phyloP scores from a whole-genome alignment of 2,329 filamentous ascomycete species.

The Corynespora cassiicola region DNA sequence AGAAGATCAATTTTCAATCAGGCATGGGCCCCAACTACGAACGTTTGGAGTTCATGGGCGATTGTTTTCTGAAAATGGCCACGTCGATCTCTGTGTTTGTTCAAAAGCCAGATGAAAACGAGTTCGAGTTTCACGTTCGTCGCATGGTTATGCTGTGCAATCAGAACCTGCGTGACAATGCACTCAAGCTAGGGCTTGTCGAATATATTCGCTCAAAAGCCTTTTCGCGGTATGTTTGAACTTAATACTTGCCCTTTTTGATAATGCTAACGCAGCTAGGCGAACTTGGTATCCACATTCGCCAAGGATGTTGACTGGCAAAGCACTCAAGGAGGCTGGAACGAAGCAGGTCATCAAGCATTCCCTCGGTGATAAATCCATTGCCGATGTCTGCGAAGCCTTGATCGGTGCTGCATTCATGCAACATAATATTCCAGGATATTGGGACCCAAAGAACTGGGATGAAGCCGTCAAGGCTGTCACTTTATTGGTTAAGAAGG shows the following conservation, averaged over 20 bases:
- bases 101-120: constrained; percentile 75
- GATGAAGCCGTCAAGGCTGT: constrained; percentile 70
- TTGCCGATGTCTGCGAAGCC: constrained; percentile 94
- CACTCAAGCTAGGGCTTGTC: constrained; percentile 67
- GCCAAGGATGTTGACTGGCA: constrained; percentile 75
- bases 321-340: constrained; percentile 61
- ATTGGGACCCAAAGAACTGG: constrained; percentile 57
- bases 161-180: constrained; percentile 82
- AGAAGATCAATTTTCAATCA: constrained; percentile 75
- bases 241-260: neutral
- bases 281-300: constrained; percentile 89
- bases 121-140: constrained; percentile 87
- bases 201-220: constrained; percentile 82
- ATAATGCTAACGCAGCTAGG: constrained; percentile 43
- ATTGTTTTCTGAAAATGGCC: constrained; percentile 94
- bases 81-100: constrained; percentile 88
- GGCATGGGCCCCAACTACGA: constrained; percentile 97
- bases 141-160: constrained; percentile 94
- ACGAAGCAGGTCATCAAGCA: constrained; percentile 63
- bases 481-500: constrained; percentile 71
- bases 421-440: constrained; percentile 53
- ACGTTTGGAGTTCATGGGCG: constrained; percentile 89
- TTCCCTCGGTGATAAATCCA: constrained; percentile 81
- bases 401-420: constrained; percentile 85
- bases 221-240: constrained; percentile 69